Base-by-base conservation (phyloP, 805 yeast species). In the Ogataea chonburiensis region DNA sequence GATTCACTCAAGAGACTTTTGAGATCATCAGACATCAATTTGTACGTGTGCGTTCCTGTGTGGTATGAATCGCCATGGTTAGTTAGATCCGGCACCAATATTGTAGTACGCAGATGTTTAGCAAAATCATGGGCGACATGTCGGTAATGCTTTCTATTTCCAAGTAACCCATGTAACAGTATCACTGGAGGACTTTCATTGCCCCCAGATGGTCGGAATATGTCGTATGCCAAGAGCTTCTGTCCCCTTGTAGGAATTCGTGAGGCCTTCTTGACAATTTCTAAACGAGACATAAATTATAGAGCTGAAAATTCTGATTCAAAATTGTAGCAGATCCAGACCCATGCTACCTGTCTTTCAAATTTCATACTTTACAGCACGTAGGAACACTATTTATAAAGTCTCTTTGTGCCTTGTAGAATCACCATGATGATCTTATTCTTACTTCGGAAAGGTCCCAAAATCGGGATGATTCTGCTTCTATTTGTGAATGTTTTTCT, bases 11-110 rank as follows among this genome's bases (percentile, higher is more conserved):
- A 40, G 16, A 88, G 84, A n/a, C 61, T 52, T 35, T 74, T 79
- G n/a, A 91, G 81, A 58, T 91, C 98, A 2, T 82, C 77, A 0
- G 95, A 81, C 69, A 91, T 69, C 2, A 86, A 63, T 1, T 80
- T 76, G 58, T 87, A 84, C 51, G 81, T 86, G 54, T 85, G 86
- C 13, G 81, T 66, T 0, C 61, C 50, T n/a, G 57, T 55, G 50
- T 84, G 94, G 4, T 95, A 95, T 4, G 95, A 83, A 3, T 71
- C 75, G 2, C 98, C 98, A 58, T 91, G 96, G 60, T 93, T 91
- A 39, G 98, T 68, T 39, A 89, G 66, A 58, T 91, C 98, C 12
- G 84, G 65, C 32, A 81, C 69, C 47, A 73, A 77, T 1, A 84
- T 75, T 34, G 77, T 74, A 14, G 86, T 65, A n/a, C 63, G 55